phyloP scores from a whole-genome alignment of 495 filamentous ascomycete genomes.

The Aspergillus bertholletiae region DNA sequence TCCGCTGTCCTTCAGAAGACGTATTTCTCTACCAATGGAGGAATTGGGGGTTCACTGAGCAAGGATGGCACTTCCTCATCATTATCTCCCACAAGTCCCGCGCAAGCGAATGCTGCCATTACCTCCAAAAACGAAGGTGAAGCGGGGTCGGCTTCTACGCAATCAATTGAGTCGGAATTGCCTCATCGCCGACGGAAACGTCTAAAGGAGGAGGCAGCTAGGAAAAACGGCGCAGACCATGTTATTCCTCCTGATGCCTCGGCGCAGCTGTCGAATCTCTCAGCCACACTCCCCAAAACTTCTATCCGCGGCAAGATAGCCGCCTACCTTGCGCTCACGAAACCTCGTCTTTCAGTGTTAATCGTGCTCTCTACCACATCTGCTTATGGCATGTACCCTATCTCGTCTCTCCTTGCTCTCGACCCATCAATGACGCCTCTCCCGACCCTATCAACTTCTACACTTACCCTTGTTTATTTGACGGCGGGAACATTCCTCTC shows the following conservation, averaged over 20 bases:
- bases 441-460: slow-evolving; percentile 81
- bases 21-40: slow-evolving; percentile 40
- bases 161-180: slow-evolving; percentile 30
- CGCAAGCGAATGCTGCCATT: slow-evolving; percentile 9
- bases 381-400: slow-evolving; percentile 88
- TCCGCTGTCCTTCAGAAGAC: slow-evolving; percentile 30
- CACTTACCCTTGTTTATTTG: slow-evolving; percentile 88
- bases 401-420: slow-evolving; percentile 51
- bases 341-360: slow-evolving; percentile 88
- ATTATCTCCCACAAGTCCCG: slow-evolving; percentile 15
- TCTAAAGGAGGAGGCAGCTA: slow-evolving; percentile 36
- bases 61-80: slow-evolving; percentile 31
- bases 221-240: slow-evolving; percentile 22
- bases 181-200: slow-evolving; percentile 51
- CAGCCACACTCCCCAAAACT: slow-evolving; percentile 60
- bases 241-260: slow-evolving; percentile 79
- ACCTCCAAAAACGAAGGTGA: slow-evolving; percentile 5
- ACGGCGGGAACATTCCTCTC: slow-evolving; percentile 84
- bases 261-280: slow-evolving; percentile 68
- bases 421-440: slow-evolving; percentile 64
- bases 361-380: slow-evolving; percentile 89
- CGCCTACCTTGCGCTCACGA: slow-evolving; percentile 87
- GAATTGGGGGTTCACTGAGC: slow-evolving; percentile 11
- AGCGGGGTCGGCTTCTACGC: slow-evolving; percentile 16
- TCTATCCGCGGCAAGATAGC: slow-evolving; percentile 75